phyloP scores from a whole-genome alignment of 306 rosid species.

The Potentilla sterilis region DNA sequence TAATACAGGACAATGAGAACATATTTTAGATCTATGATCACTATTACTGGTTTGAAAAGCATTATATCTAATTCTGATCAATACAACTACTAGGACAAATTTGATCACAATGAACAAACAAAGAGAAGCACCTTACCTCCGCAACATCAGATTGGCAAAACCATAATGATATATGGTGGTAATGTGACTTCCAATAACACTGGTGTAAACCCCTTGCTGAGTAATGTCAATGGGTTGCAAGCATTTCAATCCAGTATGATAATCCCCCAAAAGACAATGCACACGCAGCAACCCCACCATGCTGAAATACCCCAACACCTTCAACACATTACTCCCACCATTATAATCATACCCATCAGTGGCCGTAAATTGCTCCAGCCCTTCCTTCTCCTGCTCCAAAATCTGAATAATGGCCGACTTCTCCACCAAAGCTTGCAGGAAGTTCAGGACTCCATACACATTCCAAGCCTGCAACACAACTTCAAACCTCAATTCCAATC shows the following conservation, averaged over 20 bases:
- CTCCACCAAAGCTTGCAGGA: conserved; percentile 93
- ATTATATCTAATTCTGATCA: not conserved
- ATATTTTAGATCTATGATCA: not conserved
- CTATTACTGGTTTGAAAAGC: not conserved
- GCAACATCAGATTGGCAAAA: conserved; percentile 92
- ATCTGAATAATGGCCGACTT: conserved; percentile 76
- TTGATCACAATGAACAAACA: not conserved
- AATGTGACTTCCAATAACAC: conserved; percentile 91
- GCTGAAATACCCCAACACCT: conserved; percentile 97
- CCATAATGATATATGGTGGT: conserved; percentile 90
- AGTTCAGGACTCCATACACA: conserved; percentile 88
- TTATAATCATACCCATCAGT: conserved; percentile 89
- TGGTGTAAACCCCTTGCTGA: conserved; percentile 81
- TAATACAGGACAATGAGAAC: not conserved
- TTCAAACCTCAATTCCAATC: not conserved
- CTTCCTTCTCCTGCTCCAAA: conserved; percentile 89
- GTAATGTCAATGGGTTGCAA: conserved; percentile 77
- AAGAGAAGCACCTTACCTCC: conserved; percentile 50
- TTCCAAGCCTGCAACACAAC: conserved; percentile 74
- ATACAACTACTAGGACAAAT: not conserved
- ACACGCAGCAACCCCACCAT: conserved; percentile 95
- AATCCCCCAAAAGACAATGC: conserved; percentile 96
- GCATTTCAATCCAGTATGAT: conserved; percentile 84
- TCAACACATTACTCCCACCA: conserved; percentile 94
- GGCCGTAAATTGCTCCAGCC: conserved; percentile 76